These are phyloP conservation scores for Pestalotiopsis sp. DNA, from an alignment of 2,329 filamentous ascomycete species.

Conservation along the genomic window DNA sequence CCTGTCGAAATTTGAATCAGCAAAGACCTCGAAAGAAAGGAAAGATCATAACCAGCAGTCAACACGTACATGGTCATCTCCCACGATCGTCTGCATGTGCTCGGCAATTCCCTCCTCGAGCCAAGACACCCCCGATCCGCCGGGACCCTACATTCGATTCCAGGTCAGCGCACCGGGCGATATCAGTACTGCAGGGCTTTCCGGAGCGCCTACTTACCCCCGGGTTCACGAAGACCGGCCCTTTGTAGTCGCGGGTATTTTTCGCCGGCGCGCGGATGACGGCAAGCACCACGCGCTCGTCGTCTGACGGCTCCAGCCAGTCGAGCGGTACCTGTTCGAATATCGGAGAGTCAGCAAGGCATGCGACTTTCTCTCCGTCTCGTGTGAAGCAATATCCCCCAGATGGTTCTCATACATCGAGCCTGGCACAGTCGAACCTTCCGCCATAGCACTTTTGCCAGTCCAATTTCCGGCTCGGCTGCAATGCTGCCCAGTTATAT, in stretches of 20 bases:
- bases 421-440: slow-evolving; percentile 37
- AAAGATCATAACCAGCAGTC: neutral
- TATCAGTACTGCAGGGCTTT: neutral
- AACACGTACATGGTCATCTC: slow-evolving; percentile 44
- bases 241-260: slow-evolving; percentile 27
- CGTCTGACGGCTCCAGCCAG: slow-evolving; percentile 38
- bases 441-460: slow-evolving; percentile 39
- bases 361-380: neutral
- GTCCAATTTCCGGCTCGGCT: slow-evolving; percentile 30
- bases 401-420: slow-evolving; percentile 24
- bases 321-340: slow-evolving; percentile 37
- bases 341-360: neutral
- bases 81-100: slow-evolving; percentile 46
- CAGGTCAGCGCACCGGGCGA: neutral
- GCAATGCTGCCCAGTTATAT: slow-evolving; percentile 28
- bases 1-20: slow-evolving; percentile 24
- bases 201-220: slow-evolving; percentile 24
- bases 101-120: slow-evolving; percentile 31
- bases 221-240: slow-evolving; percentile 42
- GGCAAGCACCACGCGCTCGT: slow-evolving; percentile 36
- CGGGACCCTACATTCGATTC: slow-evolving; percentile 41
- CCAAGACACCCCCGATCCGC: slow-evolving; percentile 46
- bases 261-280: slow-evolving; percentile 40
- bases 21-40: slow-evolving; percentile 19
- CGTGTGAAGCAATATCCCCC: neutral